Evolutionary conservation across 1,139 yeast genomes (phyloP).

Genomic region (Blastobotrys capitulatus): DNA sequence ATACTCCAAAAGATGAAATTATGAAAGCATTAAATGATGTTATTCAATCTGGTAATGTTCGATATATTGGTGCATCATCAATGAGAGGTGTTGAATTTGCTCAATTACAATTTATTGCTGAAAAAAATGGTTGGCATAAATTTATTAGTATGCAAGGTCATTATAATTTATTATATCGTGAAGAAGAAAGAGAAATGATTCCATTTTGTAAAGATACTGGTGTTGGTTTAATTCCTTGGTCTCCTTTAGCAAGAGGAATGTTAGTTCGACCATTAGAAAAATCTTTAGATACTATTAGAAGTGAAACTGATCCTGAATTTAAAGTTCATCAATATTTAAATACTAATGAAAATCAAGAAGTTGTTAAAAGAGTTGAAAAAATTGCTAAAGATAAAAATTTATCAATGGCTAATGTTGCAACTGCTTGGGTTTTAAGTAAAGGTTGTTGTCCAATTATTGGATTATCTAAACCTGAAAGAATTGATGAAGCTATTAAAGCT

Average conservation of each 20-base stretch:
- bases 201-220: conserved; percentile 46
- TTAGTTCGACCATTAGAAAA: conserved; percentile 36
- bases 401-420: conserved; percentile 50
- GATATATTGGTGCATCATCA: conserved; percentile 56
- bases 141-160: conserved; percentile 56
- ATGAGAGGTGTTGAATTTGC: conserved; percentile 44
- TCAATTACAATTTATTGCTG: conserved; percentile 48
- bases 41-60: conserved; percentile 43
- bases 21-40: conserved; percentile 52
- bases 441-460: conserved; percentile 55
- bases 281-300: not conserved
- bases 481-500: conserved; percentile 49
- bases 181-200: conserved; percentile 57
- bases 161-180: conserved; percentile 51
- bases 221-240: conserved; percentile 49
- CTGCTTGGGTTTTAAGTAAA: conserved; percentile 50
- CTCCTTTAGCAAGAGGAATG: conserved; percentile 46
- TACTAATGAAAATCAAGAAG: not conserved
- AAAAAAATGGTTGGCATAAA: conserved; percentile 47
- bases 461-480: conserved; percentile 42
- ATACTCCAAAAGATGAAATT: conserved; percentile 43
- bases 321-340: not conserved
- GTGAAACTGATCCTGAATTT: not conserved
- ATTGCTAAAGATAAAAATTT: conserved; percentile 18
- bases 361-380: not conserved